A percentile compares a stretch with the other conserved stretches of the same genome.
Evolutionary conservation across 1,284 basidiomycete species (phyloP).

Genomic region (Neonothopanus nambi): DNA sequence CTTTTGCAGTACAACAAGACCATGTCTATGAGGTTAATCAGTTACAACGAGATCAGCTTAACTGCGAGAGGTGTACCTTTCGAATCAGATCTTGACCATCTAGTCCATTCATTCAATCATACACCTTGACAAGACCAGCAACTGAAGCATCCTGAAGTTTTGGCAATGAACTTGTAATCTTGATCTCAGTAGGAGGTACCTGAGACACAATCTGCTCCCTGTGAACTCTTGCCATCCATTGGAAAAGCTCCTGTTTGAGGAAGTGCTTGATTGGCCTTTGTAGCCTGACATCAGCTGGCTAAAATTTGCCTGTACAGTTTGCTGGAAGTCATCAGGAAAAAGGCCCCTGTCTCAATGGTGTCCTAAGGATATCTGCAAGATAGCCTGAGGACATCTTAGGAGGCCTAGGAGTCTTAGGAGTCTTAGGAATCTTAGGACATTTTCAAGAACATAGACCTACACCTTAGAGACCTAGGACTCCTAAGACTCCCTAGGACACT

Average conservation of each 20-base stretch:
- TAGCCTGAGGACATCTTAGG: too few species aligned
- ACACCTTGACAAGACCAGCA: conserved; percentile 19
- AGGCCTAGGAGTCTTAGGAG: too few species aligned
- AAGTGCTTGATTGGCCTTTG: conserved; percentile 23
- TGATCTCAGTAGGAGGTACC: conserved; percentile 15
- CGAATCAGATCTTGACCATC: conserved; percentile 21
- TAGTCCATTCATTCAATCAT: conserved; percentile 20
- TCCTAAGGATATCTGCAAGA: too few species aligned
- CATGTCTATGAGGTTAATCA: conserved; percentile 16
- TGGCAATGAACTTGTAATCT: conserved; percentile 19
- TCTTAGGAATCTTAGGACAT: too few species aligned
- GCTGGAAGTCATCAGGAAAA: too few species aligned
- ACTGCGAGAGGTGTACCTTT: conserved; percentile 2
- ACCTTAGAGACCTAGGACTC: too few species aligned
- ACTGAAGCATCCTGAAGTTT: conserved; percentile 23
- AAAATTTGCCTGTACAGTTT: conserved; percentile 20
- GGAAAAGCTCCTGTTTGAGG: conserved; percentile 22
- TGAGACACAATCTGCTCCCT: conserved; percentile 14
- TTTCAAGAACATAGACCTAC: too few species aligned
- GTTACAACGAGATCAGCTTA: too few species aligned
- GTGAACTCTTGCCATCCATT: conserved; percentile 2
- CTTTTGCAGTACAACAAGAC: conserved; percentile 16
- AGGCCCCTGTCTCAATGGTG: too few species aligned
- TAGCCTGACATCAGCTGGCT: conserved; percentile 21
- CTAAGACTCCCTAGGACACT: too few species aligned